phyloP scores from a whole-genome alignment of 2,329 filamentous ascomycete species.

The Ophiocordyceps robertsii region DNA sequence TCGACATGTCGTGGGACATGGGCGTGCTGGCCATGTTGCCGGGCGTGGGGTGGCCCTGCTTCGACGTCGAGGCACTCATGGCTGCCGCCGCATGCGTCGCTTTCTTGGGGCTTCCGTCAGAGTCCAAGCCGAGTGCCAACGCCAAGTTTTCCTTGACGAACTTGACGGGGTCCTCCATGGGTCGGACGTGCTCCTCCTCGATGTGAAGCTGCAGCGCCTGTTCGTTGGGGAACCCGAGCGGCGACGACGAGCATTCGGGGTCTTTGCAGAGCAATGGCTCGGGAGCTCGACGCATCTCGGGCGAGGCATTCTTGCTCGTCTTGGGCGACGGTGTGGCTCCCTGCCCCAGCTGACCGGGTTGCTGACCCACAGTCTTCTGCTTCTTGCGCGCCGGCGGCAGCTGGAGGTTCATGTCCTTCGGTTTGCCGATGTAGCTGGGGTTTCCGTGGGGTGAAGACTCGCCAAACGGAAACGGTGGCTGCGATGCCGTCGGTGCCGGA shows the following conservation, averaged over 20 bases:
- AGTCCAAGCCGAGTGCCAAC: conserved; percentile 34
- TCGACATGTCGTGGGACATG: conserved; percentile 36
- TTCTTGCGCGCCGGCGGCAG: conserved; percentile 46
- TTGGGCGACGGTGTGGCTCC: conserved; percentile 33
- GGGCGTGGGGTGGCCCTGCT: conserved; percentile 34
- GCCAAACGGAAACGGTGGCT: conserved; percentile 43
- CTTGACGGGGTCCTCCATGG: conserved; percentile 38
- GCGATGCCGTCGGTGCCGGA: conserved; percentile 41
- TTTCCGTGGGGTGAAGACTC: conserved; percentile 45
- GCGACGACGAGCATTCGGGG: conserved; percentile 36
- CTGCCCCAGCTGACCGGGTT: conserved; percentile 24
- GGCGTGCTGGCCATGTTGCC: conserved; percentile 29
- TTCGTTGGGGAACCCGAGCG: conserved; percentile 37
- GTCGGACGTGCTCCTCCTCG: conserved; percentile 46
- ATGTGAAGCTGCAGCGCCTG: conserved; percentile 39
- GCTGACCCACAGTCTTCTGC: conserved; percentile 29
- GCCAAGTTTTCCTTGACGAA: conserved; percentile 38
- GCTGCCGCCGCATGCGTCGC: conserved; percentile 17
- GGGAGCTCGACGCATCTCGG: conserved; percentile 23
- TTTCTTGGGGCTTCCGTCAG: conserved; percentile 29
- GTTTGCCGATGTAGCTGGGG: conserved; percentile 39
- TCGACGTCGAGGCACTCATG: conserved; percentile 30
- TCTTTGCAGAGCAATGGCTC: conserved; percentile 37
- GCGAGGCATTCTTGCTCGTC: conserved; percentile 31
- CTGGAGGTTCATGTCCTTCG: conserved; percentile 40